phyloP scores from a whole-genome alignment of 495 filamentous ascomycete genomes.

The Aspergillus bertholletiae region DNA sequence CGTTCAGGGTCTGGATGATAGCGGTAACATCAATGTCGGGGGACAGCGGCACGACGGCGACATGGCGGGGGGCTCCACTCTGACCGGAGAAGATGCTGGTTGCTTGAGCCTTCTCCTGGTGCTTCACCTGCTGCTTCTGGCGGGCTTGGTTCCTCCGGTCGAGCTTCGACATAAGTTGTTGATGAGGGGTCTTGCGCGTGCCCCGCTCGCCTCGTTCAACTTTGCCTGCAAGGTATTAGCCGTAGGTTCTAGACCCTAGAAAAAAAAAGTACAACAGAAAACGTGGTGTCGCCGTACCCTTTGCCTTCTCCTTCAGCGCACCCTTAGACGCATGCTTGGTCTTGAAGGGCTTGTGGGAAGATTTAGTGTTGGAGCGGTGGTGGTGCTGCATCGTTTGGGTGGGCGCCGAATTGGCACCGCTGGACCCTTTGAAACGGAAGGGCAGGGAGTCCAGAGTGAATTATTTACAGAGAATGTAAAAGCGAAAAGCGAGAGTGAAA shows the following conservation, averaged over 20 bases:
- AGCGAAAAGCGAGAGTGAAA: constrained; percentile 8
- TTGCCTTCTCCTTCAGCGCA: constrained; percentile 72
- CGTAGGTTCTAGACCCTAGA: not conserved
- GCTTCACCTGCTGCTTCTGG: constrained; percentile 77
- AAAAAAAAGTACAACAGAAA: not conserved
- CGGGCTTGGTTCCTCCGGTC: constrained; percentile 90
- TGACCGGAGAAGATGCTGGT: constrained; percentile 77
- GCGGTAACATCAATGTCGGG: constrained; percentile 60
- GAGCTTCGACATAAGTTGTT: constrained; percentile 95
- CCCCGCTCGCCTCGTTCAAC: constrained; percentile 55
- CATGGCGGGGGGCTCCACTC: constrained; percentile 82
- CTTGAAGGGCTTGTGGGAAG: constrained; percentile 83
- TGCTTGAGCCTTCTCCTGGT: constrained; percentile 71
- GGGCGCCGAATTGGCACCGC: constrained; percentile 52
- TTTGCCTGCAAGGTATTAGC: constrained; percentile 47
- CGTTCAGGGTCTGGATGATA: constrained; percentile 68
- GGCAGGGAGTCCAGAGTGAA: constrained; percentile 60
- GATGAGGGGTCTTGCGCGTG: constrained; percentile 81
- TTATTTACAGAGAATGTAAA: not conserved
- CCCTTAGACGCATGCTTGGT: constrained; percentile 85
- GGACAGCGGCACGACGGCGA: constrained; percentile 87
- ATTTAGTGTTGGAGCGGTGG: constrained; percentile 88
- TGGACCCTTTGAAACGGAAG: constrained; percentile 83
- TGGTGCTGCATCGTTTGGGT: constrained; percentile 69
- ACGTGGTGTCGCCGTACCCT: constrained; percentile 54